A percentile compares a stretch with the other conserved stretches of the same genome.
Evolutionary conservation across 1,139 yeast species (phyloP).

Genomic region (Debaryomyces coudertii): DNA sequence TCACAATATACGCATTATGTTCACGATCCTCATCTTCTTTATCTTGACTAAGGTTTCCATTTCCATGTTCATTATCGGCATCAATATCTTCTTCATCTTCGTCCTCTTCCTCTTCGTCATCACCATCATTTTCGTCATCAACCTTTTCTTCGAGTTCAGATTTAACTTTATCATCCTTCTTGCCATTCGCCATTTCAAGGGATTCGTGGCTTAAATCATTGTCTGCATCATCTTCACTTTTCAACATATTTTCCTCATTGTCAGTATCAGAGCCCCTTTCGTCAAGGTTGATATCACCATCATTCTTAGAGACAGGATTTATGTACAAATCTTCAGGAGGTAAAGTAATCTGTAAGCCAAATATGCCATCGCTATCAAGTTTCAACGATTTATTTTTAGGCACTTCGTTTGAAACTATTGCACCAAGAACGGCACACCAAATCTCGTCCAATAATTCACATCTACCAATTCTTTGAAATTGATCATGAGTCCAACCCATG

Average conservation of each 20-base stretch:
- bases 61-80: slow-evolving; percentile 24
- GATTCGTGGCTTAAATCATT: slow-evolving; percentile 19
- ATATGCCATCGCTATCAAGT: slow-evolving; percentile 30
- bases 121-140: slow-evolving; percentile 14
- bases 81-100: slow-evolving; percentile 21
- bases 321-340: slow-evolving; percentile 40
- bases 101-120: slow-evolving; percentile 23
- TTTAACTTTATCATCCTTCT: slow-evolving; percentile 1
- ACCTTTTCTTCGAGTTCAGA: slow-evolving; percentile 3
- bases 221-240: slow-evolving; percentile 16
- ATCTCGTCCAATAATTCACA: slow-evolving; percentile 70
- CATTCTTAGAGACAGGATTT: slow-evolving; percentile 28
- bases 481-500: slow-evolving; percentile 56
- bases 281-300: slow-evolving; percentile 25
- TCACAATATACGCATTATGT: slow-evolving; percentile 58
- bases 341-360: slow-evolving; percentile 43
- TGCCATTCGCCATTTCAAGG: slow-evolving; percentile 8
- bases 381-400: slow-evolving; percentile 28
- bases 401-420: slow-evolving; percentile 41
- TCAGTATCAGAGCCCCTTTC: slow-evolving; percentile 10
- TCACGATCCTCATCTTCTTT: slow-evolving; percentile 23
- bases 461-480: slow-evolving; percentile 44
- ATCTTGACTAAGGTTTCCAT: slow-evolving; percentile 21
- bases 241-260: slow-evolving; percentile 13
- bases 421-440: slow-evolving; percentile 64